These are phyloP conservation scores for Ophiostoma angusticollis DNA, from an alignment of 2,329 filamentous ascomycete genomes.

Conservation along the genomic window DNA sequence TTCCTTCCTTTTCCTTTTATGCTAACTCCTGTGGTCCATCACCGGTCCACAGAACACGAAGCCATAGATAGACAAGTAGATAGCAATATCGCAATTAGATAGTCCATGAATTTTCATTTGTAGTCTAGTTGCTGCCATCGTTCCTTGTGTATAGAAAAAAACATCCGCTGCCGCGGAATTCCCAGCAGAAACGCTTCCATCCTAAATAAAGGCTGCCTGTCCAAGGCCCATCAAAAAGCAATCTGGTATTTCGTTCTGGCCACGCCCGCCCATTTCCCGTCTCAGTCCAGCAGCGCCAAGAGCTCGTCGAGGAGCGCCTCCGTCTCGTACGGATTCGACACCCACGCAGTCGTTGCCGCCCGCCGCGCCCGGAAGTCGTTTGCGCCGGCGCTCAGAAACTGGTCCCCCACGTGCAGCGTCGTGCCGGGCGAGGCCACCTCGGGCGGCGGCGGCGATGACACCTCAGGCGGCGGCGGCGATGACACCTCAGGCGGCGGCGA, in stretches of 20 bases:
- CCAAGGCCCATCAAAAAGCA: neutral
- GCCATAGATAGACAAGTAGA: too few species aligned
- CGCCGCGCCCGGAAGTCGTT: slow-evolving; percentile 95
- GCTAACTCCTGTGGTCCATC: too few species aligned
- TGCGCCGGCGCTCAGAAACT: slow-evolving; percentile 86
- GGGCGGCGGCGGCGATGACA: neutral
- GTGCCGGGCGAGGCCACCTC: slow-evolving; percentile 8
- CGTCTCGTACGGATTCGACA: slow-evolving; percentile 83
- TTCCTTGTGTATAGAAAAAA: too few species aligned
- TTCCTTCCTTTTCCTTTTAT: too few species aligned
- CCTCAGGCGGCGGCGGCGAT: too few species aligned
- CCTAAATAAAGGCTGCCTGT: neutral
- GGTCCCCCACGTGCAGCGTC: slow-evolving; percentile 89
- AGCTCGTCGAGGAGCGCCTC: slow-evolving; percentile 81
- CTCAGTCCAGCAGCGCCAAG: slow-evolving; percentile 35
- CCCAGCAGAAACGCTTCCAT: too few species aligned
- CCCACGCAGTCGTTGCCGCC: slow-evolving; percentile 93
- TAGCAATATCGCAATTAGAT: too few species aligned
- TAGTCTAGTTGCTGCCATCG: too few species aligned
- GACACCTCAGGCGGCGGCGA: slow-evolving; percentile 51
- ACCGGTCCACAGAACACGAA: too few species aligned
- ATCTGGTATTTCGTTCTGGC: neutral
- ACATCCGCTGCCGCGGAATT: too few species aligned
- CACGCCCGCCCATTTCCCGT: too few species aligned
- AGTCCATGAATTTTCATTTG: too few species aligned